Percentiles rank a stretch among this genome's conserved stretches.
These are phyloP conservation scores for Clavariopsis aquatica DNA, from an alignment of 495 filamentous ascomycete species.

Conservation along the genomic window DNA sequence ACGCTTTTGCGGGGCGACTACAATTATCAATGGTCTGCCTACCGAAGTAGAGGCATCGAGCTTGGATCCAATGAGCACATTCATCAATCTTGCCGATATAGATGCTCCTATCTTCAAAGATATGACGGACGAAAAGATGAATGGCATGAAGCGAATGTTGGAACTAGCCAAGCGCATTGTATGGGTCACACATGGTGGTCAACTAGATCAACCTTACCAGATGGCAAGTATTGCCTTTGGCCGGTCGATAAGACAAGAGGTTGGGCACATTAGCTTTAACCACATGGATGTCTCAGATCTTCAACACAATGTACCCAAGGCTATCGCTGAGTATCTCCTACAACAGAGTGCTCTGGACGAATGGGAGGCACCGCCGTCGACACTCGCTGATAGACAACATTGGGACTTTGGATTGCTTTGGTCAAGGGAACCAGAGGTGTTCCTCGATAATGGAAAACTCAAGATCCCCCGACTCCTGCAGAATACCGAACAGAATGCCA, in stretches of 20 bases:
- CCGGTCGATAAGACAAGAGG: constrained; percentile 1
- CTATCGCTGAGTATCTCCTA: constrained; percentile 14
- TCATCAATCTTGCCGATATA: constrained; percentile 41
- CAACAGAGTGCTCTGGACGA: not conserved
- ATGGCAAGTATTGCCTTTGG: constrained; percentile 12
- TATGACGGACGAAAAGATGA: constrained; percentile 33
- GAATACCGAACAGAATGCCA: not conserved
- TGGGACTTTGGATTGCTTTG: constrained; percentile 4
- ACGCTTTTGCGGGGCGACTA: constrained; percentile 11
- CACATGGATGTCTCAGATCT: not conserved
- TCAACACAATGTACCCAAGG: not conserved
- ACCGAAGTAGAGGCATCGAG: not conserved
- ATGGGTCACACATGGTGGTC: constrained; percentile 45
- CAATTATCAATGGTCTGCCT: not conserved
- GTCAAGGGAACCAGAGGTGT: constrained; percentile 19
- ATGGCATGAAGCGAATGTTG: constrained; percentile 34
- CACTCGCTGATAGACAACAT: not conserved
- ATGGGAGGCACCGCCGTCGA: not conserved
- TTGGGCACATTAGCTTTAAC: not conserved
- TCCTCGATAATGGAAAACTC: constrained; percentile 4
- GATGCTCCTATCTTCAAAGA: constrained; percentile 22
- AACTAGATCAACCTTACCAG: not conserved
- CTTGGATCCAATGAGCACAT: constrained; percentile 12
- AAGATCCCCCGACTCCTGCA: constrained; percentile 15
- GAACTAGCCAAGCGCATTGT: constrained; percentile 29